Evolutionary conservation across 495 filamentous ascomycete genomes (phyloP).

Genomic region (Talaromyces proteolyticus): DNA sequence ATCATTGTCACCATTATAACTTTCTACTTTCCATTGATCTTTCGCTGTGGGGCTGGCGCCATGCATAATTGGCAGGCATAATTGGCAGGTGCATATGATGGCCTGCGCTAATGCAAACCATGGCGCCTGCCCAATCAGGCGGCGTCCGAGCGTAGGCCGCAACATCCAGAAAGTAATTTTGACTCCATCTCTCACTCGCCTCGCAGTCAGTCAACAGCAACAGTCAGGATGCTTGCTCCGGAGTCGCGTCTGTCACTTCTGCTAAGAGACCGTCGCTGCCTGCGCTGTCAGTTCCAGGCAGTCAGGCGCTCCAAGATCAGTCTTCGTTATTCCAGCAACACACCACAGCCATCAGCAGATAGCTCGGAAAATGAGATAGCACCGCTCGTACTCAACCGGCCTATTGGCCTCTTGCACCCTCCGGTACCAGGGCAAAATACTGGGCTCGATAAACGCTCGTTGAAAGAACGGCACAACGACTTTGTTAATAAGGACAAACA

Average conservation of each 20-base stretch:
- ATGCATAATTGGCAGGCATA: too few relatives aligned
- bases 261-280: constrained; percentile 25
- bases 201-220: background rate
- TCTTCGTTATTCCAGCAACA: constrained; percentile 23
- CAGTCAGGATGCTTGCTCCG: background rate
- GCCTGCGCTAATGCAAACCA: too few relatives aligned
- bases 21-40: too few relatives aligned
- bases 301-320: constrained; percentile 11
- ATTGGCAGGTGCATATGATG: too few relatives aligned
- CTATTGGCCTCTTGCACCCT: constrained; percentile 71
- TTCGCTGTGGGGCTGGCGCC: too few relatives aligned
- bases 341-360: constrained; percentile 4
- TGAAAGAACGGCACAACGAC: constrained; percentile 67
- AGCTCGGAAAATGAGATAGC: constrained; percentile 44
- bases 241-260: constrained; percentile 10
- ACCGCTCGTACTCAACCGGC: constrained; percentile 65
- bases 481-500: constrained; percentile 83
- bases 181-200: background rate
- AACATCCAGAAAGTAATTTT: background rate
- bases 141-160: background rate
- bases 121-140: constrained; percentile 1
- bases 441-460: constrained; percentile 62
- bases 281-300: constrained; percentile 35
- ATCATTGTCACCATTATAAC: too few relatives aligned
- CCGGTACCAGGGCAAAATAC: constrained; percentile 74